Base-by-base conservation (phyloP, 768 basidiomycete genomes). In the Pleurotus salmoneostramineus region DNA sequence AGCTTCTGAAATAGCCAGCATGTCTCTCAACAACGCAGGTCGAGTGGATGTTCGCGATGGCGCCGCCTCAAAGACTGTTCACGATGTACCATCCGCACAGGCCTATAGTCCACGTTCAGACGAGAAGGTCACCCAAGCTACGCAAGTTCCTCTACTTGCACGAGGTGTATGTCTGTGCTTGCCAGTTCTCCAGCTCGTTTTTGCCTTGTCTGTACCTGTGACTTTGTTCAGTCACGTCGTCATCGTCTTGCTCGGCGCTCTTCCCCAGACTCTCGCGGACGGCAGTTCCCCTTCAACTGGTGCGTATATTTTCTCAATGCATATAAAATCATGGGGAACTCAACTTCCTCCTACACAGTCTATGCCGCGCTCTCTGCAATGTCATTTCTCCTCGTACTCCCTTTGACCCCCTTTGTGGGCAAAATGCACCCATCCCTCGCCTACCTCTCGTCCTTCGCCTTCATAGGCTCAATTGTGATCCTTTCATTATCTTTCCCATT, bases 401-500 rank as follows among this genome's bases (percentile, higher is more conserved):
- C 88, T 3, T 62, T 89, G 50, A 75, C 81, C 1, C 89, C 88
- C 0, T 91, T 90, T 69, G 76, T 77, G 6, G 79, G 82, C 67
- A 81, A 80, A 58, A 67, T 79, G 5, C 81, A 72, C 49, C 64
- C 62, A 1, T 58, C 54, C 6, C 34, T 74, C 8, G 66, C 71
- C 3, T 58, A 63, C 27, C 4, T 72, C 36, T 61, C 72, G 34
- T 61, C 82, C 21, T 35, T 74, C 6, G 43, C 81, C 4, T 79
- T 85, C 61, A 49, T 80, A 7, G 40, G 76, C 7, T 72, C 77
- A 10, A 80, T 78, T 0, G 54, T 71, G 11, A 83, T 77, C 63
- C 66, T 71, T 52, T 74, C 77, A 66, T 57, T 77, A 4, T 72
- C 68, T 5, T 84, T 84, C 71, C 90, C 90, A 0, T 92, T 93